Base-by-base conservation (phyloP, 257 asterid species). In the Solanum megistacrolobum region DNA sequence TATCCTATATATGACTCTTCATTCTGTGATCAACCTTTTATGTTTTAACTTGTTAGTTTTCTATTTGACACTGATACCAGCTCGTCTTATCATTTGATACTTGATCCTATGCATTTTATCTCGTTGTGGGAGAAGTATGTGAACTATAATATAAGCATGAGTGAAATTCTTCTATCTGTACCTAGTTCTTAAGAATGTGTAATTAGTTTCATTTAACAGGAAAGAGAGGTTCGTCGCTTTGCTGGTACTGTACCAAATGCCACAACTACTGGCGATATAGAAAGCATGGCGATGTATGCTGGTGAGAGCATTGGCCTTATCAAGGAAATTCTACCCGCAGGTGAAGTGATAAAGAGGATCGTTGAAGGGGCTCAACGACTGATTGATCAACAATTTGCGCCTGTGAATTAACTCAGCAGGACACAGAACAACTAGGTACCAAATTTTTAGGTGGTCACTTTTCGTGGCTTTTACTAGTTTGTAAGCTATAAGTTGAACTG, bases 241-340 rank as follows among this genome's bases (percentile, higher is more conserved):
- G 96, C 94, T 21, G 99, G 99, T 23, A 93, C 98, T 0, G 95
- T 94, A 83, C 99, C 98, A 0, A 96, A 96, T 86, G 87, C 58
- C 78, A 87, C 93, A 36, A 89, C 99, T 31, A 93, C 92, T 0
- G 98, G 98, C 11, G 98, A 95, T 71, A 90, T 95, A 1, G 96
- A 93, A 81, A 95, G 94, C 94, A 95, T 96, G 99, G 98, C 91
- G 6, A 94, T 96, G 99, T 96, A 95, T 72, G 97, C 95, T 0
- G 95, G 99, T 76, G 87, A 93, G 87, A 94, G 97, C 3, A 93
- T 94, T 2, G 94, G 96, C 34, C 93, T 94, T 36, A 92, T 96
- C 35, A 88, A 91, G 39, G 96, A 96, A 81, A 94, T 96, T 75
- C 66, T 95, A 89, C 95, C 97, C 3, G 95, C 98, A 14, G 91